Evolutionary conservation across 176 grass and related monocot species (phyloP), one percentile per base, ranked within the genome.

Genomic region (Zizania latifolia): DNA sequence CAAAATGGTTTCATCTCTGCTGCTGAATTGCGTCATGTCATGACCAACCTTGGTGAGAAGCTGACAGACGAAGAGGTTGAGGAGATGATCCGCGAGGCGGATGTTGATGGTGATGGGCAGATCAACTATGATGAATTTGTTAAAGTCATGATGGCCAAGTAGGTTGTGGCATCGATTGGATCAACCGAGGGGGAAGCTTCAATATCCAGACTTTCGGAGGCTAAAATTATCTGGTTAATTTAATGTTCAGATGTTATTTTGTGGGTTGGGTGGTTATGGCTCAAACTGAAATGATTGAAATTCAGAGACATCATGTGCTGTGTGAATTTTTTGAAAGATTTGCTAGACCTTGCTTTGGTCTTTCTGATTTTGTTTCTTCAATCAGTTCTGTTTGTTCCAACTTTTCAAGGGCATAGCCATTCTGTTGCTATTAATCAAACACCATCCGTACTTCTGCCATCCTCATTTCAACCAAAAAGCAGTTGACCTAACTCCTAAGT

Each of bases 11-110:
- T 84, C 50, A 78, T 84, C 65, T 84, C 82, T 54, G 82, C 74
- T 78, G 82, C 82, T 70, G 82, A 84, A 75, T 74, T 84, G 40
- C 82, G 82, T 11, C 74, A 84, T 71, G 82, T 84, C 63, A 84
- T 84, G 82, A 84, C 82, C 65, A 84, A 78, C 65, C 74, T 84
- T 51, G 74, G 82, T 30, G 82, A 84, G 82, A 84, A 84, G 65
- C 34, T 84, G 65, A 78, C 82, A 30, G 82, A 84, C 71, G 82
- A 84, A 56, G 82, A 78, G 74, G 82, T 84, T 54, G 74, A 84
- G 0, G 82, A 84, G 57, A 84, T 84, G 82, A 77, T 84, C 57
- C 82, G 82, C n/a, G 82, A 84, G 44, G 82, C 82, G 41, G 82
- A 84, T 78, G 82, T 84, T 55, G 81, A 84, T 58, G 82, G 74